A percentile compares a stretch with the other conserved stretches of the same genome.
Conservation (phyloP, 1,139 yeast genomes). For the Chernovozyma aurita region DNA sequence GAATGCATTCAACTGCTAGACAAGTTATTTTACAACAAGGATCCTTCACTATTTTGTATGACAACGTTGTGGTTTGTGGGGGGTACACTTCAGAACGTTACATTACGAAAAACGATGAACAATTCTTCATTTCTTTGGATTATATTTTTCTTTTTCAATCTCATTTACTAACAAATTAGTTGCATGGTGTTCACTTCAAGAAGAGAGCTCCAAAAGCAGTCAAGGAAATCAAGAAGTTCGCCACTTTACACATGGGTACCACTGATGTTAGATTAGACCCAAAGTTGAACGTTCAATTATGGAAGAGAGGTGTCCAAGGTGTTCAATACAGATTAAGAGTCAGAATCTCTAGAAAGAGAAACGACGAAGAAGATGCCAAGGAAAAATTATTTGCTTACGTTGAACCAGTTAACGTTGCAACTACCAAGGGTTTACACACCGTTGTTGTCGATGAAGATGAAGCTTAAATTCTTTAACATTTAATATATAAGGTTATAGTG, state of each 20-base stretch:
- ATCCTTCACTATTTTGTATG: neutral
- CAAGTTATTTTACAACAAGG: no score
- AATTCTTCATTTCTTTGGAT: no score
- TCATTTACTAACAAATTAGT: no score
- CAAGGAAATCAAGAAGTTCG: constrained; percentile 98
- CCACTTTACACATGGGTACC: constrained; percentile 99
- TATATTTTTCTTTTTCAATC: no score
- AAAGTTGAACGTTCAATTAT: constrained; percentile 94
- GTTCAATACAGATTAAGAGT: constrained; percentile 97
- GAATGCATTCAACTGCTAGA: no score
- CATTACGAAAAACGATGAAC: no score
- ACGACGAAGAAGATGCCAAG: constrained; percentile 99
- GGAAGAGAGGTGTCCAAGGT: constrained; percentile 99
- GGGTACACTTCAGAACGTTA: no score
- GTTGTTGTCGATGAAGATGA: constrained; percentile 91
- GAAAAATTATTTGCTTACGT: constrained; percentile 97
- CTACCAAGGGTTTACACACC: constrained; percentile 97
- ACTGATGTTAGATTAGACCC: constrained; percentile 99
- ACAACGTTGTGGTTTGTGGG: no score
- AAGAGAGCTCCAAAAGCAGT: constrained; percentile 99
- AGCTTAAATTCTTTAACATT: constrained; percentile 48
- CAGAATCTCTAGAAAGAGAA: constrained; percentile 99
- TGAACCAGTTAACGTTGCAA: constrained; percentile 93
- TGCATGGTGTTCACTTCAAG: constrained; percentile 98
- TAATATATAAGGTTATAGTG: constrained; percentile 2